A percentile compares a stretch with the other conserved stretches of the same genome.
Evolutionary conservation across 176 grass and related monocot genomes (phyloP).

Genomic region (Eragrostis curvula): DNA sequence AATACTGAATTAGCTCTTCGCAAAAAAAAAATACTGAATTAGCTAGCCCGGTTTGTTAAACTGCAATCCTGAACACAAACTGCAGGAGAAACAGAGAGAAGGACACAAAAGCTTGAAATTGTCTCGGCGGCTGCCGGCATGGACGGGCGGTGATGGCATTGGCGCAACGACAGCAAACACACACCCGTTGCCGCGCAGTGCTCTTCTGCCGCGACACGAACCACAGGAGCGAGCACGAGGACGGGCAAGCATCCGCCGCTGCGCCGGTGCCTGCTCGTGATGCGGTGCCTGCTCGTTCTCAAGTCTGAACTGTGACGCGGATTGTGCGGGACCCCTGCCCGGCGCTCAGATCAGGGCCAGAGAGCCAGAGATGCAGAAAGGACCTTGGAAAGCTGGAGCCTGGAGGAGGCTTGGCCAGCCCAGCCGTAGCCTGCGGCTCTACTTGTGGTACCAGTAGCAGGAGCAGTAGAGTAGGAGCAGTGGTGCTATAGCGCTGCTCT

Average conservation of each 20-base stretch:
- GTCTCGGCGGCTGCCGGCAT: no score
- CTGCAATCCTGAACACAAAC: no score
- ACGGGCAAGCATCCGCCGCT: neutral
- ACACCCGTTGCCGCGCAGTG: neutral
- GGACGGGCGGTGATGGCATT: neutral
- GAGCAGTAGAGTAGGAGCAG: no score
- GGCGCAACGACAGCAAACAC: no score
- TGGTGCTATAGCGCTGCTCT: no score
- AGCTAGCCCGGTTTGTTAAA: no score
- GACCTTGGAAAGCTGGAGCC: conserved; percentile 10
- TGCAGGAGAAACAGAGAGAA: no score
- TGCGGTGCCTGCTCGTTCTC: neutral
- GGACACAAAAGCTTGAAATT: no score
- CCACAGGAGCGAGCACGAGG: neutral
- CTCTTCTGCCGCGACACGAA: neutral
- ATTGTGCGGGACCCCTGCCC: neutral
- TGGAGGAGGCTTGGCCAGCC: neutral
- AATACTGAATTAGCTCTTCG: no score
- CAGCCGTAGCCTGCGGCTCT: neutral
- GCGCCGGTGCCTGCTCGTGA: neutral
- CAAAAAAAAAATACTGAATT: no score
- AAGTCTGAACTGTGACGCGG: neutral
- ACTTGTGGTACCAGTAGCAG: neutral
- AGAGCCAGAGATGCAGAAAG: neutral
- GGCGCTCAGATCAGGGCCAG: neutral